phyloP scores from a whole-genome alignment of 257 asterid species.

The Solanum appendiculatum region DNA sequence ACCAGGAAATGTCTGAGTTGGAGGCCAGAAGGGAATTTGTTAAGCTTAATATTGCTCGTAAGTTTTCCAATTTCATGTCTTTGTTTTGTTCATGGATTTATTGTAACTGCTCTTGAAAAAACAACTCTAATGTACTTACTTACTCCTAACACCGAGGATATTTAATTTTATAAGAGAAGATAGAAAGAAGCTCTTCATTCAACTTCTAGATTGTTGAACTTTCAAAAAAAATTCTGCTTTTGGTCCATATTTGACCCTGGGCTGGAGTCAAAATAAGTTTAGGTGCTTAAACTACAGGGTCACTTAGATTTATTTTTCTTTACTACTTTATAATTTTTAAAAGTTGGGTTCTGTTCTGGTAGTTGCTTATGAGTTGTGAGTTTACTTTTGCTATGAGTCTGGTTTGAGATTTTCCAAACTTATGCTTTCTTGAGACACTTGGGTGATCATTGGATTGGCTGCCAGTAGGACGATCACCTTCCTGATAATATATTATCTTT shows the following conservation, averaged over 20 bases:
- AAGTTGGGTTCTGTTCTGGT: background rate
- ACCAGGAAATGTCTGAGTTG: slow-evolving; percentile 82
- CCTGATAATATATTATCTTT: background rate
- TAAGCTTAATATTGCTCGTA: slow-evolving; percentile 77
- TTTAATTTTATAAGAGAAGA: background rate
- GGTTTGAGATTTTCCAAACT: background rate
- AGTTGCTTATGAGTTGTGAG: background rate
- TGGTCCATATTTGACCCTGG: background rate
- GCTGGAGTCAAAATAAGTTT: background rate
- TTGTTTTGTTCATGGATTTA: background rate
- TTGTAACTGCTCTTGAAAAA: background rate
- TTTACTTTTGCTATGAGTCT: background rate
- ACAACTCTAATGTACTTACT: background rate
- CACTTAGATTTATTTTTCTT: background rate
- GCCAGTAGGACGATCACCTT: background rate
- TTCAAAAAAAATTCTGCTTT: background rate
- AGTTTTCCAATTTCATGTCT: slow-evolving; percentile 17
- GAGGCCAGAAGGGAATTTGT: slow-evolving; percentile 89
- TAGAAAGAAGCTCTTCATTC: background rate
- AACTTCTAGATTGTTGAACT: background rate
- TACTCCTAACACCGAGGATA: background rate
- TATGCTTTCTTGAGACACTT: background rate
- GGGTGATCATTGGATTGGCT: background rate
- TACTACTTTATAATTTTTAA: background rate
- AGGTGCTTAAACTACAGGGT: background rate